phyloP scores from a whole-genome alignment of 1,284 basidiomycete species.

The Heterobasidion annosum region DNA sequence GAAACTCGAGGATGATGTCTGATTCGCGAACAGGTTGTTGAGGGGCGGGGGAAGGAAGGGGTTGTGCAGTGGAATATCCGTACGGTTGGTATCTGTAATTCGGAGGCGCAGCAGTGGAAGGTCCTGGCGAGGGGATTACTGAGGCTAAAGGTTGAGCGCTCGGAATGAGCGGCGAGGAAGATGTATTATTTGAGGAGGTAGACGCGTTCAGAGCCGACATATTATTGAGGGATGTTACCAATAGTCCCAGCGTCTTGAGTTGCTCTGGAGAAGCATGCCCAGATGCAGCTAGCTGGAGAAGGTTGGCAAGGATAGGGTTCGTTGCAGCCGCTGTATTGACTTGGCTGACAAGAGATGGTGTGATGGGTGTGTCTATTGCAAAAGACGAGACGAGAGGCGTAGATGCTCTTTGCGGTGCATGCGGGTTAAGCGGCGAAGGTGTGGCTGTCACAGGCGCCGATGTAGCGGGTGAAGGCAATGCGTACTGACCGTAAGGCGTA shows the following conservation, averaged over 20 bases:
- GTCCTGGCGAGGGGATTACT: neutral
- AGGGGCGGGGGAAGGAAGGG: neutral
- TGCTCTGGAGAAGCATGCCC: slow-evolving; percentile 53
- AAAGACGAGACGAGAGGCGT: slow-evolving; percentile 32
- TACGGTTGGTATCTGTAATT: slow-evolving; percentile 3
- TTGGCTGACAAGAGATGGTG: slow-evolving; percentile 46
- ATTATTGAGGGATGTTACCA: slow-evolving; percentile 47
- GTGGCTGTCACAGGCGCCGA: slow-evolving; percentile 1
- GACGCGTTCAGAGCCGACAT: slow-evolving; percentile 8
- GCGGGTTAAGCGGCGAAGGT: neutral
- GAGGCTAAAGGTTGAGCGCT: slow-evolving; percentile 1
- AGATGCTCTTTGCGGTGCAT: slow-evolving; percentile 14
- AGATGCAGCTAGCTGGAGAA: slow-evolving; percentile 50
- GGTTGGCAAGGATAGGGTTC: slow-evolving; percentile 53
- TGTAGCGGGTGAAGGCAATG: neutral
- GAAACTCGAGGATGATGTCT: slow-evolving; percentile 63
- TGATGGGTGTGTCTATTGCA: slow-evolving; percentile 33
- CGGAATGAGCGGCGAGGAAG: neutral
- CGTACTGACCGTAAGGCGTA: slow-evolving; percentile 9
- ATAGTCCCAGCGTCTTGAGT: slow-evolving; percentile 50
- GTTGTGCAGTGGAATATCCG: slow-evolving; percentile 2
- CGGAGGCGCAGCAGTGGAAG: neutral
- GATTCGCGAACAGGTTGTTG: slow-evolving; percentile 31
- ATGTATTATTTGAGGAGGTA: slow-evolving; percentile 2
- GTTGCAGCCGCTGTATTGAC: slow-evolving; percentile 57